Conservation (phyloP, 768 basidiomycete species). For the Pilatotrama ljubarskyi region DNA sequence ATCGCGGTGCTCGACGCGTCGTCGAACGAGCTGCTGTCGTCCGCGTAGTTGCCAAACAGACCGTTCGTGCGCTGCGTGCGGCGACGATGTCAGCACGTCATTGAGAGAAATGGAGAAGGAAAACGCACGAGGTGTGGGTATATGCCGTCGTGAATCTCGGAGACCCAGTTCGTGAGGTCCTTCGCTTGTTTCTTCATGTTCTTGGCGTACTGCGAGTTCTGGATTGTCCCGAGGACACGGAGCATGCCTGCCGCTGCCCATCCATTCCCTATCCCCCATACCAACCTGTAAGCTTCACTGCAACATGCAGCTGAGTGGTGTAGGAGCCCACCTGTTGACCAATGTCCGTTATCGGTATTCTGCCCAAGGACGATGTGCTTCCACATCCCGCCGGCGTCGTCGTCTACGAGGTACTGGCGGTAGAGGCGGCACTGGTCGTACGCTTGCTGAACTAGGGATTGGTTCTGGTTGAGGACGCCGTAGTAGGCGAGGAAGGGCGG, state of each 20-base stretch:
- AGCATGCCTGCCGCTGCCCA: constrained; percentile 92
- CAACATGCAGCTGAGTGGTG: not conserved
- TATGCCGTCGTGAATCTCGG: constrained; percentile 74
- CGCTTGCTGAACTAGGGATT: constrained; percentile 58
- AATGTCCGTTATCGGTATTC: constrained; percentile 63
- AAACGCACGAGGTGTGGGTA: constrained; percentile 56
- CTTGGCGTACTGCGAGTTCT: constrained; percentile 55
- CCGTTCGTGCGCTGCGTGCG: constrained; percentile 41
- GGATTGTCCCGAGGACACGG: constrained; percentile 76
- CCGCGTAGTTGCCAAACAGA: constrained; percentile 75
- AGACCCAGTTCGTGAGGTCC: constrained; percentile 64
- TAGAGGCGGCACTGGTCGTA: constrained; percentile 65
- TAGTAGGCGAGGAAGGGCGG: constrained; percentile 89
- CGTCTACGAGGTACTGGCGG: constrained; percentile 60
- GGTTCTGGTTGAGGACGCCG: constrained; percentile 60
- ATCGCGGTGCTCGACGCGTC: constrained; percentile 76
- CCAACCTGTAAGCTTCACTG: too few species aligned
- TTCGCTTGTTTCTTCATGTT: constrained; percentile 50
- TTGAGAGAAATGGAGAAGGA: not conserved
- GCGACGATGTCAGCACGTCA: constrained; percentile 2
- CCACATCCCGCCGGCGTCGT: constrained; percentile 59
- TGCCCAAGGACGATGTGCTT: constrained; percentile 68
- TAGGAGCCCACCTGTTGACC: constrained; percentile 67
- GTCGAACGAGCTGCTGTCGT: constrained; percentile 58
- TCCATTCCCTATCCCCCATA: constrained; percentile 79